phyloP scores from a whole-genome alignment of 441 rosid genomes.

The Theobroma grandiflorum region DNA sequence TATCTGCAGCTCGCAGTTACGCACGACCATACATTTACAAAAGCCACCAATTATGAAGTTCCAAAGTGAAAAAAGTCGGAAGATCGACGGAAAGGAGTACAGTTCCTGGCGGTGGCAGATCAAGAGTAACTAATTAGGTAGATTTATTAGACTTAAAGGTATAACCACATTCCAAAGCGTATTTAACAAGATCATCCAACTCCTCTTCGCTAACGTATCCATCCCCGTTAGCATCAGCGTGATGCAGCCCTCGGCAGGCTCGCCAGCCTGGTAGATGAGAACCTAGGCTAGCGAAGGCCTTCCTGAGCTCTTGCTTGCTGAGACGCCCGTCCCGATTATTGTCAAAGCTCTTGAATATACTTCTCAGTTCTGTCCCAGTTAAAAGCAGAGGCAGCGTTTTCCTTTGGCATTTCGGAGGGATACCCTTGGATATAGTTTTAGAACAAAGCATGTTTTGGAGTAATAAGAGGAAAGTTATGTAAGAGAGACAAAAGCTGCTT shows the following conservation, averaged over 20 bases:
- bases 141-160: not conserved
- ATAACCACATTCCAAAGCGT: conserved; percentile 5
- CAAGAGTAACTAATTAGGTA: not conserved
- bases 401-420: not conserved
- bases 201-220: conserved; percentile 23
- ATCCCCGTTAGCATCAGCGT: conserved; percentile 28
- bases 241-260: conserved; percentile 14
- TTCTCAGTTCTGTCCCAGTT: conserved; percentile 11
- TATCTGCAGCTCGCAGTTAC: not conserved
- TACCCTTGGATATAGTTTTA: not conserved
- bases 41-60: not conserved
- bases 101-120: not conserved
- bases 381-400: not conserved
- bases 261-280: not conserved
- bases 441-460: not conserved
- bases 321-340: conserved; percentile 25
- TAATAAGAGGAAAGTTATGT: not conserved
- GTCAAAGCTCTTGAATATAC: conserved; percentile 20
- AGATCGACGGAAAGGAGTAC: not conserved
- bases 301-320: conserved; percentile 26
- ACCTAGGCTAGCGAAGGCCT: conserved; percentile 27
- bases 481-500: not conserved
- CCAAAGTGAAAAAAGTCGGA: not conserved
- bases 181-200: conserved; percentile 24
- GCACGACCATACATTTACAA: no score